phyloP scores from a whole-genome alignment of 306 rosid genomes.

The Trichosanthes truncata region DNA sequence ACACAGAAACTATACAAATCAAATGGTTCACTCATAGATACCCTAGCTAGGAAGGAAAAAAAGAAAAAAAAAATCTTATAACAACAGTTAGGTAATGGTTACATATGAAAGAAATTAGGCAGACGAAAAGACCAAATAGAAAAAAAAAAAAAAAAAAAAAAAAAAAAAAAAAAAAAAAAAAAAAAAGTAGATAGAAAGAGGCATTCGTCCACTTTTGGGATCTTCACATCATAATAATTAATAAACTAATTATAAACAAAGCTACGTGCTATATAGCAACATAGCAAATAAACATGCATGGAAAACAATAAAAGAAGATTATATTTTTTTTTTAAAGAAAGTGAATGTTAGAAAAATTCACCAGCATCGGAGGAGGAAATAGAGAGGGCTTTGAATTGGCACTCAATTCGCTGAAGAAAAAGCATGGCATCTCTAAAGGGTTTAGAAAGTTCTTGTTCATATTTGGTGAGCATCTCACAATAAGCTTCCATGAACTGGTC shows the following conservation, averaged over 20 bases:
- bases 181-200: neutral
- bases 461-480: slow-evolving; percentile 93
- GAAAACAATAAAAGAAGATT: neutral
- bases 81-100: neutral
- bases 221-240: neutral
- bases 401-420: slow-evolving; percentile 68
- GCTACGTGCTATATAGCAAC: neutral
- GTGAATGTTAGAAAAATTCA: neutral
- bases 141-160: neutral
- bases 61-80: neutral
- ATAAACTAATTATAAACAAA: neutral
- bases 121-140: too few species aligned
- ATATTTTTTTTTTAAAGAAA: too few species aligned
- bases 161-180: neutral
- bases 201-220: neutral
- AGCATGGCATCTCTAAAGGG: slow-evolving; percentile 96
- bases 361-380: slow-evolving; percentile 56
- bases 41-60: neutral
- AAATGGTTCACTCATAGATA: neutral
- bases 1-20: neutral
- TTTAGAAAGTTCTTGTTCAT: slow-evolving; percentile 86
- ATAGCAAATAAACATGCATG: neutral
- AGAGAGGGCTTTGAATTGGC: slow-evolving; percentile 69
- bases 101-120: neutral
- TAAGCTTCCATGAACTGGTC: slow-evolving; percentile 99